These are phyloP conservation scores for Colletotrichum siamense DNA, from an alignment of 2,329 filamentous ascomycete species.

Conservation along the genomic window DNA sequence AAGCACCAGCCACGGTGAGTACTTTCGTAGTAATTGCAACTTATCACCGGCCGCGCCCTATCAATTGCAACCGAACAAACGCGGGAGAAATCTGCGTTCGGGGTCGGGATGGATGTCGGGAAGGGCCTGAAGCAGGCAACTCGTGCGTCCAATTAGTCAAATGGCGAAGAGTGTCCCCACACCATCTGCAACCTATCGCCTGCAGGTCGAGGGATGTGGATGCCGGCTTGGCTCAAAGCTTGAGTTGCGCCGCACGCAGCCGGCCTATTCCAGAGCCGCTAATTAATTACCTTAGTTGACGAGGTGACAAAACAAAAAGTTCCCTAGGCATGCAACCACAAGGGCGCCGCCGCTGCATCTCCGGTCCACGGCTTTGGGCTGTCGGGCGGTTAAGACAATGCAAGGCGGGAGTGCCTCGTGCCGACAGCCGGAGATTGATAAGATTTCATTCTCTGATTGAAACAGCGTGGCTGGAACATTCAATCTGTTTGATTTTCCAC, in stretches of 20 bases:
- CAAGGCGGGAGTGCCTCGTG: not conserved
- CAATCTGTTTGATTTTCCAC: not conserved
- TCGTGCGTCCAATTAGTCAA: constrained; percentile 9
- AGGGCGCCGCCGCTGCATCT: not conserved
- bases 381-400: not conserved
- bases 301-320: not conserved
- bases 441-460: not conserved
- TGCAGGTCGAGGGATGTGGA: constrained; percentile 9
- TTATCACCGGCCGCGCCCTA: not conserved
- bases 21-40: not conserved
- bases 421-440: constrained; percentile 6
- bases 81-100: not conserved
- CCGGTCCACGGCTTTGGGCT: not conserved
- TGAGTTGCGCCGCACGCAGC: constrained; percentile 9
- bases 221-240: constrained; percentile 17
- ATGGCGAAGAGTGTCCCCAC: not conserved
- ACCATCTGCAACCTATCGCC: constrained; percentile 8
- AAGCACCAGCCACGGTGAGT: not conserved
- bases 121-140: not conserved
- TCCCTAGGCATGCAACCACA: not conserved
- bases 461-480: not conserved
- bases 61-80: not conserved
- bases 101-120: not conserved
- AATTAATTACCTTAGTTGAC: not conserved
- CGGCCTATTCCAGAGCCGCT: not conserved